Conservation (phyloP, 148 eudicot genomes). For the Mesembryanthemum crystallinum region DNA sequence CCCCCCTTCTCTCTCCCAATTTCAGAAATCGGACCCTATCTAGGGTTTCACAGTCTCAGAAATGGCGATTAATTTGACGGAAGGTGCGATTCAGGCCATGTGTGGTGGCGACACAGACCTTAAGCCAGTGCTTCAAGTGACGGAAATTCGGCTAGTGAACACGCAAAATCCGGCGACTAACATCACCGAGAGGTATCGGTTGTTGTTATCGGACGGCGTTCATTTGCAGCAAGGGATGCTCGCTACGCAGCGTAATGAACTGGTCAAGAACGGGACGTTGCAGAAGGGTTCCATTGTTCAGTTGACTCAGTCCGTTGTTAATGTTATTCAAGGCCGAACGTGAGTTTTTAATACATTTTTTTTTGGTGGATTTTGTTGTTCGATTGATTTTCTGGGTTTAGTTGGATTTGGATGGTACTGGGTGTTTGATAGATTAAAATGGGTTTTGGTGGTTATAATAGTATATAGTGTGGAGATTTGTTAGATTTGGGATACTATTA, state of each 20-base stretch:
- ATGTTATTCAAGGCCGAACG: constrained; percentile 44
- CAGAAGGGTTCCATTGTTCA: constrained; percentile 64
- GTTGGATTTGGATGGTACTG: background rate
- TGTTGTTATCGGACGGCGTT: constrained; percentile 61
- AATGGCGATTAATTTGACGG: constrained; percentile 42
- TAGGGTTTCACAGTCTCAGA: constrained; percentile 17
- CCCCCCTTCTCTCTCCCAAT: background rate
- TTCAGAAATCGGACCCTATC: constrained; percentile 1
- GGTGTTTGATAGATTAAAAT: background rate
- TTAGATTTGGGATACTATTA: background rate
- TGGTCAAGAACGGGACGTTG: constrained; percentile 38
- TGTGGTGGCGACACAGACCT: constrained; percentile 32
- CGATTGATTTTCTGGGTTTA: background rate
- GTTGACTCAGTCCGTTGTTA: constrained; percentile 45
- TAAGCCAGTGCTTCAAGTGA: constrained; percentile 55
- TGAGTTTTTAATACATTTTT: too few species aligned
- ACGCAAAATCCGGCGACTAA: constrained; percentile 23
- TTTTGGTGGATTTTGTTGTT: background rate
- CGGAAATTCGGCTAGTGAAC: constrained; percentile 47
- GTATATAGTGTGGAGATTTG: background rate
- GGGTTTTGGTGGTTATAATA: background rate
- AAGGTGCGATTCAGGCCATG: constrained; percentile 47
- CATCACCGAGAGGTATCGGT: constrained; percentile 46
- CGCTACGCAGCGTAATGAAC: constrained; percentile 62
- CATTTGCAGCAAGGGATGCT: constrained; percentile 74